Conservation (phyloP, 169 alveolate species). For the Plasmodium relictum region DNA sequence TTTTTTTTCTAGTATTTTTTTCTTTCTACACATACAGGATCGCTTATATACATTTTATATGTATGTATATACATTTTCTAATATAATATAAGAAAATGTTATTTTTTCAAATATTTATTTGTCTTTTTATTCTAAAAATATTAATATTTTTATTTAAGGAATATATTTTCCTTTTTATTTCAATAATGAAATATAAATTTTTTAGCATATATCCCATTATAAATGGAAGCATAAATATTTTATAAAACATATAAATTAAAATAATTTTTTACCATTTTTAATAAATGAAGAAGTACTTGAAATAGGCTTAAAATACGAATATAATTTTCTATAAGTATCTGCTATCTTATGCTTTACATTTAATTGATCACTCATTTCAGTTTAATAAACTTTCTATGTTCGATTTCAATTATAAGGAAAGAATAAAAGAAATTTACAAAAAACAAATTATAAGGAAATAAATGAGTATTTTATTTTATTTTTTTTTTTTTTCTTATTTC, state of each 20-base stretch:
- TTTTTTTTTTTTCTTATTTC: not conserved
- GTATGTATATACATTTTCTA: too few relatives aligned
- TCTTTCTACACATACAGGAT: too few relatives aligned
- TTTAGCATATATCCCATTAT: not conserved
- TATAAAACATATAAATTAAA: not conserved
- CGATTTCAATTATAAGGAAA: not conserved
- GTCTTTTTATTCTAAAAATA: too few relatives aligned
- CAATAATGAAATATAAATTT: too few relatives aligned
- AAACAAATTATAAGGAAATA: not conserved
- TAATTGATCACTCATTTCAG: conserved; percentile 64
- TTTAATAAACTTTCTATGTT: not conserved
- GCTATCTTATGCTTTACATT: conserved; percentile 84
- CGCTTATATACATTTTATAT: not conserved
- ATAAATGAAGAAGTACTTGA: conserved; percentile 85
- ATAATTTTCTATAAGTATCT: conserved; percentile 86
- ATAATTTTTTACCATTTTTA: conserved; percentile 81
- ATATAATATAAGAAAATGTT: too few relatives aligned
- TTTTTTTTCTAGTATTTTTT: too few relatives aligned
- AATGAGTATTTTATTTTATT: not conserved
- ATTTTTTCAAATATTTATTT: too few relatives aligned
- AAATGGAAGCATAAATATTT: not conserved
- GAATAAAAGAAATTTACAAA: not conserved
- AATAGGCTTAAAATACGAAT: conserved; percentile 86
- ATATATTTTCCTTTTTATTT: too few relatives aligned
- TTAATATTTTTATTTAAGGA: too few relatives aligned